Conservation (phyloP, 2,329 filamentous ascomycete genomes). For the Fusarium nisikadoi region DNA sequence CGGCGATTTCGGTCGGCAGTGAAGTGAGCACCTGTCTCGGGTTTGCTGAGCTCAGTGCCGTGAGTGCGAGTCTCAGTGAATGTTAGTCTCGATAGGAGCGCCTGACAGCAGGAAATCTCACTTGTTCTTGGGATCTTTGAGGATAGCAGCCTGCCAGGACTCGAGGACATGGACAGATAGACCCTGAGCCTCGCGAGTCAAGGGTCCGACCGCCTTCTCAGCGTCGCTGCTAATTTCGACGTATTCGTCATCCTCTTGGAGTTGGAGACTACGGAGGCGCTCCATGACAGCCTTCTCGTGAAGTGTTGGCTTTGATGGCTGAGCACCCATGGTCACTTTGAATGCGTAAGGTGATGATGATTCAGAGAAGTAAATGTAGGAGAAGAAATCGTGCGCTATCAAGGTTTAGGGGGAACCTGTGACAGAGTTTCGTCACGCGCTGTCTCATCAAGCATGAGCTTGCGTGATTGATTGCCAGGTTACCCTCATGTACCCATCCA, state of each 20-base stretch:
- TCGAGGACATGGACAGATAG: slow-evolving; percentile 64
- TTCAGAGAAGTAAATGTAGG: neutral
- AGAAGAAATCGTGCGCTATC: neutral
- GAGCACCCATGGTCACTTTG: slow-evolving; percentile 54
- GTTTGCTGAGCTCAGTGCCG: slow-evolving; percentile 75
- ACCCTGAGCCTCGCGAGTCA: slow-evolving; percentile 50
- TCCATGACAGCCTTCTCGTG: slow-evolving; percentile 59
- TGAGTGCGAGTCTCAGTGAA: slow-evolving; percentile 73
- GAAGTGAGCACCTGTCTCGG: slow-evolving; percentile 74
- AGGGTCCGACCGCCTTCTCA: slow-evolving; percentile 39
- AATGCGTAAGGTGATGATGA: neutral
- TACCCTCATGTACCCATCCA: neutral
- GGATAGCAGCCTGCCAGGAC: slow-evolving; percentile 70
- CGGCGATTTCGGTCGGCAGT: slow-evolving; percentile 69
- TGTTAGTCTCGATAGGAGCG: neutral
- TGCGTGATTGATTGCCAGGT: neutral
- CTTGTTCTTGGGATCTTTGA: slow-evolving; percentile 75
- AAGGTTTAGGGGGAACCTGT: neutral
- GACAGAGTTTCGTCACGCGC: slow-evolving; percentile 26
- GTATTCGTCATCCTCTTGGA: slow-evolving; percentile 64
- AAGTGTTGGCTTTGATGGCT: slow-evolving; percentile 53
- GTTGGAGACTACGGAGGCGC: slow-evolving; percentile 56
- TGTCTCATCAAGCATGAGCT: slow-evolving; percentile 23
- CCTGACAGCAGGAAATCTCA: slow-evolving; percentile 42
- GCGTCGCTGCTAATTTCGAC: slow-evolving; percentile 58